Evolutionary conservation across 2,329 filamentous ascomycete species (phyloP), one percentile per base, ranked within the genome.

Genomic region (Onygenales sp.): DNA sequence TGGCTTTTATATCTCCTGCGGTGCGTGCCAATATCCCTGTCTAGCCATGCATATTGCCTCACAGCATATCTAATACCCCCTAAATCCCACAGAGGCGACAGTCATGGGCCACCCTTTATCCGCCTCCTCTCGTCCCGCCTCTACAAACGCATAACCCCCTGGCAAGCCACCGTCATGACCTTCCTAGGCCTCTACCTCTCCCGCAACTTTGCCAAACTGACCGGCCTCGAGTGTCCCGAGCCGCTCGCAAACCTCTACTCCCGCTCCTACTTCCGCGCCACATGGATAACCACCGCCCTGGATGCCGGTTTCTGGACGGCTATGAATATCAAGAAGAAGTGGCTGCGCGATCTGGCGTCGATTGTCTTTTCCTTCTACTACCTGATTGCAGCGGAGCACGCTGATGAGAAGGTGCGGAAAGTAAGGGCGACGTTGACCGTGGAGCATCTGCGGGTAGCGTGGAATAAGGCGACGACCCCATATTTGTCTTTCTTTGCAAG

Each of bases 271-370:
- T 98, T 95, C 69, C 85, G 93, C 48, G 93, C 93, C 52, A 98
- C 93, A 66, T 98, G 93, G 93, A 82, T 97, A 13, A 84, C 93
- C 51, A 98, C 93, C 0, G 93, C 90, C 0, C 73, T 98, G 56
- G 93, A 98, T 63, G 93, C 93, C 5, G 93, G 93, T 1, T 98
- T 96, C 70, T 98, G 93, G 93, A 95, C 90, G 0, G 93, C 93
- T 36, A 98, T 98, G 93, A 86, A 84, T 63, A 91, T 98, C 58
- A 82, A 81, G 53, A 77, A 77, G 47, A 90, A 87, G 62, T 91
- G 87, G 82, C 61, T 95, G 42, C 80, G 90, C 40, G 91, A 97
- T 66, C 66, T 95, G 11, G 82, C 87, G 8, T 90, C 88, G 65
- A 77, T 97, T 17, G 75, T 88, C 46, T 97, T 96, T 69, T 88